Conservation (phyloP, 2,329 filamentous ascomycete species). For the Botryotinia globosa region DNA sequence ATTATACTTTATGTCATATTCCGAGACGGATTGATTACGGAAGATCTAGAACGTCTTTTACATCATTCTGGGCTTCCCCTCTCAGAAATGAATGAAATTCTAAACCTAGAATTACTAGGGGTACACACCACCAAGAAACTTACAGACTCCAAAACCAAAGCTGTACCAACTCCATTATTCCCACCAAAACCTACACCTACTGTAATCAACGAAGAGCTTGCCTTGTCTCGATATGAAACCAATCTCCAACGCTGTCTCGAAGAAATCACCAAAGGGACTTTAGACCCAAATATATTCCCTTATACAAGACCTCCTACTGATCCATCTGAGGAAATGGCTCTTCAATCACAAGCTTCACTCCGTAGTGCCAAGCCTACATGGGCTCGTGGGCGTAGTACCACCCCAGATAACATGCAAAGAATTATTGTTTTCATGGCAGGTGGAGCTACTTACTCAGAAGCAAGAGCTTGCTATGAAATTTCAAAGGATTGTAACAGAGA, state of each 20-base stretch:
- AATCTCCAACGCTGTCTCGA: conserved; percentile 82
- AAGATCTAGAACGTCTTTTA: conserved; percentile 81
- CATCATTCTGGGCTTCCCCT: conserved; percentile 77
- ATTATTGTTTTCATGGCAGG: conserved; percentile 94
- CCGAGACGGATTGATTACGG: conserved; percentile 76
- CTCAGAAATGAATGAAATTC: conserved; percentile 68
- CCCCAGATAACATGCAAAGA: conserved; percentile 79
- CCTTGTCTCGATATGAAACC: conserved; percentile 83
- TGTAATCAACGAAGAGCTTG: conserved; percentile 69
- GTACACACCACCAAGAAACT: conserved; percentile 68
- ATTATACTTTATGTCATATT: conserved; percentile 84
- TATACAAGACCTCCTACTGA: conserved; percentile 68
- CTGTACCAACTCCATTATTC: conserved; percentile 66
- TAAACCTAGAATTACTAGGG: conserved; percentile 79
- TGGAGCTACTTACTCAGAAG: conserved; percentile 90
- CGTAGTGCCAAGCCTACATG: conserved; percentile 92
- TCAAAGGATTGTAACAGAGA: conserved; percentile 71
- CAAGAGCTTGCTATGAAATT: conserved; percentile 84
- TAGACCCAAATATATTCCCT: conserved; percentile 67
- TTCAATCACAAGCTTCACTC: conserved; percentile 67
- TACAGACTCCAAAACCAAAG: conserved; percentile 67
- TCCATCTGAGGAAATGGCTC: conserved; percentile 55
- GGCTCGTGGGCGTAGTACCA: conserved; percentile 76
- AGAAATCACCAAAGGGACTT: conserved; percentile 60
- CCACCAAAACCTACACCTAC: conserved; percentile 58